These are phyloP conservation scores for Ceratobasidium papillatum DNA, from an alignment of 1,284 basidiomycete species.

Conservation along the genomic window DNA sequence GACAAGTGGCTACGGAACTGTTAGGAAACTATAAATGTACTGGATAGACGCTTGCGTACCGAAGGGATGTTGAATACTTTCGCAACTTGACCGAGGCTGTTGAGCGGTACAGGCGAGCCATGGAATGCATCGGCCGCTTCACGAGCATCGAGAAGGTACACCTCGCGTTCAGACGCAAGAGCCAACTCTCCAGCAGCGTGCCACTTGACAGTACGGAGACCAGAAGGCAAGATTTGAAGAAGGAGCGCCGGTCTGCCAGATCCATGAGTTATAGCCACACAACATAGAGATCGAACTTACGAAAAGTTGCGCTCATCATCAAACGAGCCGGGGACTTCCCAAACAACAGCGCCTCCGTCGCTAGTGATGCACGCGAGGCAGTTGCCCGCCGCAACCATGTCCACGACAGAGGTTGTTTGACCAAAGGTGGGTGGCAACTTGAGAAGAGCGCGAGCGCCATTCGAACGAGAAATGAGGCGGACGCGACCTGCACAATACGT, in stretches of 20 bases:
- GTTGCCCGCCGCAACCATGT: conserved; percentile 85
- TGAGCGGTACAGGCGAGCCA: conserved; percentile 69
- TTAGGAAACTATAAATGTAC: neutral
- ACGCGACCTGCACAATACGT: conserved; percentile 66
- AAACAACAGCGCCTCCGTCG: conserved; percentile 84
- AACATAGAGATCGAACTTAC: conserved; percentile 59
- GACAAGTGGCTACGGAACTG: conserved; percentile 66
- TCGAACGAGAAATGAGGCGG: conserved; percentile 82
- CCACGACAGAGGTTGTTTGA: conserved; percentile 68
- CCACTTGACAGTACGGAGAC: conserved; percentile 80
- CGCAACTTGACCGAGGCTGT: conserved; percentile 69
- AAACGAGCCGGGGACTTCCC: conserved; percentile 81
- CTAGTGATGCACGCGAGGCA: conserved; percentile 82
- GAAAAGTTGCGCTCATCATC: conserved; percentile 71
- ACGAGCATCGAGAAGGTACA: conserved; percentile 75
- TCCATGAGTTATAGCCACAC: conserved; percentile 7
- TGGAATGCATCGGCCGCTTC: conserved; percentile 65
- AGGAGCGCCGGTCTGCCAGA: conserved; percentile 67
- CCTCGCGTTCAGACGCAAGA: conserved; percentile 74
- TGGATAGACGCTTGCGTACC: conserved; percentile 57
- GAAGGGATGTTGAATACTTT: conserved; percentile 72
- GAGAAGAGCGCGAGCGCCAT: conserved; percentile 81
- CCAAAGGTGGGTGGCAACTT: conserved; percentile 75
- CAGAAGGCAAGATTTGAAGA: conserved; percentile 68
- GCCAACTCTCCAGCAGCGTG: conserved; percentile 79